phyloP scores from a whole-genome alignment of 345 rosid genomes.

The Turritis glabra region DNA sequence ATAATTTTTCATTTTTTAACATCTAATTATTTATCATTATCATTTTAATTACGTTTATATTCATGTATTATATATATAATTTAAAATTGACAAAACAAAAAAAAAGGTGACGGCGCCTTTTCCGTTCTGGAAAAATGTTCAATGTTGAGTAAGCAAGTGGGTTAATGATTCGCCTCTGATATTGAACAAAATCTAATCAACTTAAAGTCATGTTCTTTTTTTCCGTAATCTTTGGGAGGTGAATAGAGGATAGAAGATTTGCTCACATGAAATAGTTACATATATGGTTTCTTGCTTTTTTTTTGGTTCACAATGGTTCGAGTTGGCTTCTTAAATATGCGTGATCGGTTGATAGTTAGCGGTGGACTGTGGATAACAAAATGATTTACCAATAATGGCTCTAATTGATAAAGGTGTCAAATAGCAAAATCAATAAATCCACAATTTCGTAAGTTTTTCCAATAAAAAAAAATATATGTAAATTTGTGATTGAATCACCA shows the following conservation, averaged over 20 bases:
- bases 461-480: too few species aligned
- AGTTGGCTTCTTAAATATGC: neutral
- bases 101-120: neutral
- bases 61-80: neutral
- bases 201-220: neutral
- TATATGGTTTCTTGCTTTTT: too few species aligned
- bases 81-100: neutral
- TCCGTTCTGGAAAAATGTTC: neutral
- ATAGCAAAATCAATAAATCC: too few species aligned
- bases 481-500: too few species aligned
- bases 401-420: too few species aligned
- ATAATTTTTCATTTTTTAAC: too few species aligned
- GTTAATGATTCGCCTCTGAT: neutral
- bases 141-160: constrained; percentile 4
- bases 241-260: too few species aligned
- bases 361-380: too few species aligned
- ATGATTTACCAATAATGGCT: too few species aligned
- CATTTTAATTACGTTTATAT: neutral
- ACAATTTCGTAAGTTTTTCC: too few species aligned
- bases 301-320: neutral
- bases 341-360: neutral
- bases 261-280: too few species aligned
- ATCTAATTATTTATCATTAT: neutral
- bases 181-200: neutral
- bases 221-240: neutral